Conservation (phyloP, 1,139 yeast genomes). For the Candida mesenterica region DNA sequence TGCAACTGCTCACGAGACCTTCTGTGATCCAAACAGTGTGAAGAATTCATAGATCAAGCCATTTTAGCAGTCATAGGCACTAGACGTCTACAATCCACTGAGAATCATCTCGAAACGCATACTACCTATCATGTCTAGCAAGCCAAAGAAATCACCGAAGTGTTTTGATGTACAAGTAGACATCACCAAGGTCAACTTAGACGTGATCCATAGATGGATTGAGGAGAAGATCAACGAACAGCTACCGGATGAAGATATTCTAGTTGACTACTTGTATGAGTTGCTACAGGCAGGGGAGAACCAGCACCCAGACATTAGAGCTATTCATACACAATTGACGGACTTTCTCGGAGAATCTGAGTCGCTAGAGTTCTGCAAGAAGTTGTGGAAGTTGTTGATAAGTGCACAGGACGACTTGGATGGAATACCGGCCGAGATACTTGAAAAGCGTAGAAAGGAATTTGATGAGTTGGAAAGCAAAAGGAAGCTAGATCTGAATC, state of each 20-base stretch:
- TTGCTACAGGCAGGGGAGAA: slow-evolving; percentile 23
- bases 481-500: slow-evolving; percentile 1
- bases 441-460: slow-evolving; percentile 18
- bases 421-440: slow-evolving; percentile 38
- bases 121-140: no score
- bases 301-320: slow-evolving; percentile 30
- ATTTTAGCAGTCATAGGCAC: no score
- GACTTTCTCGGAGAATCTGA: slow-evolving; percentile 41
- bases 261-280: slow-evolving; percentile 41
- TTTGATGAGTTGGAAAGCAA: neutral
- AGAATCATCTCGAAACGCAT: no score
- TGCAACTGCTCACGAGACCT: no score
- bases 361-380: slow-evolving; percentile 32
- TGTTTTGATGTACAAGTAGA: slow-evolving; percentile 25
- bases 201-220: slow-evolving; percentile 38
- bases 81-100: no score
- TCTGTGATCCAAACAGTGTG: no score
- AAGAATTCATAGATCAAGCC: no score
- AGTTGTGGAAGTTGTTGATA: slow-evolving; percentile 40
- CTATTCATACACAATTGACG: slow-evolving; percentile 35
- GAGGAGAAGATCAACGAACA: slow-evolving; percentile 25
- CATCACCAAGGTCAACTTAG: slow-evolving; percentile 32
- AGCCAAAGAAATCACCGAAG: slow-evolving; percentile 11
- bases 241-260: slow-evolving; percentile 49
- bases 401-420: slow-evolving; percentile 39